Percentiles rank a stretch among this genome's conserved stretches.
Evolutionary conservation across 2,329 filamentous ascomycete genomes (phyloP).

Genomic region (Ophiognomonia clavigignenti-juglandacearum): DNA sequence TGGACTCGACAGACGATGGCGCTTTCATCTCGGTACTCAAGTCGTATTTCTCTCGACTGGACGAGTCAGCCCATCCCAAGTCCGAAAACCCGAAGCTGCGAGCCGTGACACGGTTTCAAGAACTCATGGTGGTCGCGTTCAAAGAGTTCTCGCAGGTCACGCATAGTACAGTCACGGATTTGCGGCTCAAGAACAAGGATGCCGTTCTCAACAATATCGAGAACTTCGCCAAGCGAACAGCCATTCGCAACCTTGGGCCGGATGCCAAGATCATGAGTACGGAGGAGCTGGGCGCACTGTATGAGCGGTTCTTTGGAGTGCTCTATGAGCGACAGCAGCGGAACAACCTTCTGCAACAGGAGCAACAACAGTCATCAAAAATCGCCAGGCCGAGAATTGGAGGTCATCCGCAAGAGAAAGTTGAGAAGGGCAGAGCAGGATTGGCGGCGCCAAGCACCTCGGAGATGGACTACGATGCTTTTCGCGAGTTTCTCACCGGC

Average conservation of each 20-base stretch:
- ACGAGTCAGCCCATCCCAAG: constrained; percentile 92
- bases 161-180: constrained; percentile 83
- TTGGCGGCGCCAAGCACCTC: constrained; percentile 77
- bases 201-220: constrained; percentile 93
- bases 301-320: constrained; percentile 90
- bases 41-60: constrained; percentile 85
- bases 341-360: constrained; percentile 70
- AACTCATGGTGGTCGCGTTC: constrained; percentile 98
- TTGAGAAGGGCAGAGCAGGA: constrained; percentile 82
- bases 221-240: constrained; percentile 93
- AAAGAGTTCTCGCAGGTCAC: constrained; percentile 97
- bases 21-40: constrained; percentile 96
- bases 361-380: constrained; percentile 62
- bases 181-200: constrained; percentile 88
- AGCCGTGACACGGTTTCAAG: constrained; percentile 92
- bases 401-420: constrained; percentile 41
- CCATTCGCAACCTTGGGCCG: constrained; percentile 89
- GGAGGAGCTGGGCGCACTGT: constrained; percentile 83
- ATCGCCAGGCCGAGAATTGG: constrained; percentile 39
- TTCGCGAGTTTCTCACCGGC: constrained; percentile 85
- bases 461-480: constrained; percentile 95
- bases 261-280: constrained; percentile 87
- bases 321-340: constrained; percentile 89
- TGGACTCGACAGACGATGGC: constrained; percentile 91
- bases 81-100: constrained; percentile 93